Conservation (phyloP, 768 basidiomycete genomes). For the Hypholoma fasciculare region DNA sequence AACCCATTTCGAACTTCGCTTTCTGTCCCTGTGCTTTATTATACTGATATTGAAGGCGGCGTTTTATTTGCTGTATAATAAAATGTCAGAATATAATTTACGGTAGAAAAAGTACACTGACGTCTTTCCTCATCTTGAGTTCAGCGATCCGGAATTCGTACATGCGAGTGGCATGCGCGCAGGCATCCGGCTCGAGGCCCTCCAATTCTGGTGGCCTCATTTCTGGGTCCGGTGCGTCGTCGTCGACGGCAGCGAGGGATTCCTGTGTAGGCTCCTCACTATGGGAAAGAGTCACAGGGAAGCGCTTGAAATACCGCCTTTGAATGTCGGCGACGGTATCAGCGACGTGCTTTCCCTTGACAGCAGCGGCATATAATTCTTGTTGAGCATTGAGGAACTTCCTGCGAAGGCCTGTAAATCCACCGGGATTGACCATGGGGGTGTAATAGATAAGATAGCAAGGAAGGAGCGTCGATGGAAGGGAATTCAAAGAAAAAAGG, state of each 20-base stretch:
- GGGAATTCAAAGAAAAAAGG: too few relatives aligned
- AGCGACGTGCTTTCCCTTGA: background rate
- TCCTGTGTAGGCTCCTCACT: background rate
- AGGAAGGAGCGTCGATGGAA: too few relatives aligned
- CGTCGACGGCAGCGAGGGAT: background rate
- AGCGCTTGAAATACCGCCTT: conserved; percentile 4
- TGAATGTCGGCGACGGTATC: conserved; percentile 2
- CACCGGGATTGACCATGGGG: conserved; percentile 1
- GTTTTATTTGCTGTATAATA: background rate
- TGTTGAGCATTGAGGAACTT: background rate
- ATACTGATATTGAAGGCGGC: background rate
- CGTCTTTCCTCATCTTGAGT: background rate
- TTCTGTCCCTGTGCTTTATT: background rate
- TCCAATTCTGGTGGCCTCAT: background rate
- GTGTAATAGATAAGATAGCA: too few relatives aligned
- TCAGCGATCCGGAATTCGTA: background rate
- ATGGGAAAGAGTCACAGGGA: conserved; percentile 1
- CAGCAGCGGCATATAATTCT: background rate
- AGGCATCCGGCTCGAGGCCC: background rate
- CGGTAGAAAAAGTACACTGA: background rate
- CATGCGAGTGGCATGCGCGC: background rate
- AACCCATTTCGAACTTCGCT: background rate
- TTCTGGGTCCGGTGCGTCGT: background rate
- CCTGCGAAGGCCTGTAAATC: background rate
- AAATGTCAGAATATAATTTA: background rate